These are phyloP conservation scores for Fusarium scirpi DNA, from an alignment of 2,329 filamentous ascomycete species.

Conservation along the genomic window DNA sequence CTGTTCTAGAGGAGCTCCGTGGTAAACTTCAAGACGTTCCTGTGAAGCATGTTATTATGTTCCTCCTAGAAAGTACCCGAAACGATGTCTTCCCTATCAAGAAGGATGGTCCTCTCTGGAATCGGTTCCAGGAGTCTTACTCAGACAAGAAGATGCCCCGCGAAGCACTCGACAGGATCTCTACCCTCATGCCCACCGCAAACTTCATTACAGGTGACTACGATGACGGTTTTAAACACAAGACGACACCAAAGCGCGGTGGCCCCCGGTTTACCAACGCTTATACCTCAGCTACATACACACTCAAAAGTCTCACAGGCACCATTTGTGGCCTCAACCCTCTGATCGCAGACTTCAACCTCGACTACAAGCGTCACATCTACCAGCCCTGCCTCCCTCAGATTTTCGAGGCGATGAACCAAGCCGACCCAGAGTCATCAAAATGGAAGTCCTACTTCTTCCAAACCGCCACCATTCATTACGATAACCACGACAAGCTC, in stretches of 20 bases:
- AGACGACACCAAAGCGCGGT: slow-evolving; percentile 46
- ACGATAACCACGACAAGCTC: slow-evolving; percentile 52
- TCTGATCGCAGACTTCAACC: slow-evolving; percentile 57
- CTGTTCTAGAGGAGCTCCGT: slow-evolving; percentile 46
- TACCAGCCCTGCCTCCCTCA: slow-evolving; percentile 61
- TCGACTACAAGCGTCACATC: slow-evolving; percentile 56
- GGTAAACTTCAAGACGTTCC: slow-evolving; percentile 47
- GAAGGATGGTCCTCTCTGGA: slow-evolving; percentile 54
- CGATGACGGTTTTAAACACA: slow-evolving; percentile 50
- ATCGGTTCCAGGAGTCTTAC: slow-evolving; percentile 50
- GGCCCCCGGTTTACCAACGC: slow-evolving; percentile 57
- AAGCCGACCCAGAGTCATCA: slow-evolving; percentile 20
- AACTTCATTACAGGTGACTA: slow-evolving; percentile 54
- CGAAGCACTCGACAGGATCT: slow-evolving; percentile 44
- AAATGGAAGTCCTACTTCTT: slow-evolving; percentile 52
- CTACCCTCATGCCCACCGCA: slow-evolving; percentile 49
- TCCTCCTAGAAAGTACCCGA: slow-evolving; percentile 59
- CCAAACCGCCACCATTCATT: slow-evolving; percentile 50
- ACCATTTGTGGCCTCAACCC: slow-evolving; percentile 58
- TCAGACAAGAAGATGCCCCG: slow-evolving; percentile 50
- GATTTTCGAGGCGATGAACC: slow-evolving; percentile 52
- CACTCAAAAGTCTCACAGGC: slow-evolving; percentile 57
- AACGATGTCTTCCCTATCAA: slow-evolving; percentile 60
- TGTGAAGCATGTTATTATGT: slow-evolving; percentile 58
- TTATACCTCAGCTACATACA: slow-evolving; percentile 58